Evolutionary conservation across 805 yeast genomes (phyloP).

Genomic region (Ogataea trehalophila): DNA sequence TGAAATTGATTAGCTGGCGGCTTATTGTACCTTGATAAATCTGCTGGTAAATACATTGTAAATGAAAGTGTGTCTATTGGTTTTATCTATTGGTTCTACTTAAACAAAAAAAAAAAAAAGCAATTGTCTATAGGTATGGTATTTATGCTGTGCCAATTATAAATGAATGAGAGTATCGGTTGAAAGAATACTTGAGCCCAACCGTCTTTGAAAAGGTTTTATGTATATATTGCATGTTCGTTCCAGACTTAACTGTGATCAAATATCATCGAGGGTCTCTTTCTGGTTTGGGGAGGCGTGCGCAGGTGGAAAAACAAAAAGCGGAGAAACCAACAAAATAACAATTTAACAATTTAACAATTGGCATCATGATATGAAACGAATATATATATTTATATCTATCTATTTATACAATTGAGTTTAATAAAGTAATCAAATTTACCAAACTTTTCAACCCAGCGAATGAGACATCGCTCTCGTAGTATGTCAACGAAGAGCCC

Average conservation of each 20-base stretch:
- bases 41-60: constrained; percentile 31
- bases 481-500: neutral
- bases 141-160: no score
- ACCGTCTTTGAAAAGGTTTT: no score
- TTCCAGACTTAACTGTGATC: no score
- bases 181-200: no score
- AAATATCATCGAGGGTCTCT: no score
- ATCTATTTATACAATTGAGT: constrained; percentile 18
- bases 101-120: neutral
- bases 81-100: neutral
- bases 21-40: constrained; percentile 21
- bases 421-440: constrained; percentile 25
- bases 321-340: neutral
- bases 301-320: neutral
- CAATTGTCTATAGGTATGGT: neutral
- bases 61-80: no score
- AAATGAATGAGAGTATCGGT: no score
- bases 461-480: constrained; percentile 5
- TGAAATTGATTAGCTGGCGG: constrained; percentile 25
- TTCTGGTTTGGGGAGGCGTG: neutral
- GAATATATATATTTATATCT: neutral
- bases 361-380: neutral
- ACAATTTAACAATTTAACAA: neutral
- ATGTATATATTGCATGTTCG: no score
- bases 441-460: constrained; percentile 22